Evolutionary conservation across 768 basidiomycete species (phyloP), one percentile per base, ranked within the genome.

Genomic region (Gelatoporia subvermispora): DNA sequence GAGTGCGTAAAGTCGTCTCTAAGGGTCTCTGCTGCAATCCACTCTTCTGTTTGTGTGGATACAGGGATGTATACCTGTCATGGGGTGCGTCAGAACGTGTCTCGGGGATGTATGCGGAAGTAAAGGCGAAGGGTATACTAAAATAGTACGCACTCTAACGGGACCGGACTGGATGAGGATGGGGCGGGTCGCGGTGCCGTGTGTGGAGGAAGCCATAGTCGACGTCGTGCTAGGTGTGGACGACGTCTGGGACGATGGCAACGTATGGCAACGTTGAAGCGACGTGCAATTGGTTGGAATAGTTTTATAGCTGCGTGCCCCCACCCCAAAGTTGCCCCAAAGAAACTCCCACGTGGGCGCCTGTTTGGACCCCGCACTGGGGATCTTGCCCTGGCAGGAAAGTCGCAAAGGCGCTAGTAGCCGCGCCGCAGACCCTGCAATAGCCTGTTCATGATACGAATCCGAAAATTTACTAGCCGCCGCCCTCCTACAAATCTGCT

Each of bases 1-100:
- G 76, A 66, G 66, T 90, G 80, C 48, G 75, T 68, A 65, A 95
- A 97, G 51, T 93, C 89, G 61, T 96, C 93, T 60, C 88, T 76
- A 49, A 95, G 80, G 61, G 93, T 82, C 71, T 95, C 93, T 44
- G 93, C 93, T 46, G 83, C 79, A 62, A 93, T 90, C 93, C 94
- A 96, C 68, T 91, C 82, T 67, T 93, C 82, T 56, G 73, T 54
- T 35, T 73, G 70, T n/a, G 88, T 83, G 40, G 91, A 84, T 50
- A 96, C 88, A 40, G 90, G 92, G 66, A 97, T 83, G 53, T 88
- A 85, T 52, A 95, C 67, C 90, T 93, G 55, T 16, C 35, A 21
- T 13, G 56, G 42, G 37, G 39, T 15, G 41, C 37, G 36, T 43
- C 18, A 21, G 37, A 21, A 36, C 8, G n/a, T 25, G 35, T 11